Base-by-base conservation (phyloP, 2,329 filamentous ascomycete species). In the Scedosporium boydii region DNA sequence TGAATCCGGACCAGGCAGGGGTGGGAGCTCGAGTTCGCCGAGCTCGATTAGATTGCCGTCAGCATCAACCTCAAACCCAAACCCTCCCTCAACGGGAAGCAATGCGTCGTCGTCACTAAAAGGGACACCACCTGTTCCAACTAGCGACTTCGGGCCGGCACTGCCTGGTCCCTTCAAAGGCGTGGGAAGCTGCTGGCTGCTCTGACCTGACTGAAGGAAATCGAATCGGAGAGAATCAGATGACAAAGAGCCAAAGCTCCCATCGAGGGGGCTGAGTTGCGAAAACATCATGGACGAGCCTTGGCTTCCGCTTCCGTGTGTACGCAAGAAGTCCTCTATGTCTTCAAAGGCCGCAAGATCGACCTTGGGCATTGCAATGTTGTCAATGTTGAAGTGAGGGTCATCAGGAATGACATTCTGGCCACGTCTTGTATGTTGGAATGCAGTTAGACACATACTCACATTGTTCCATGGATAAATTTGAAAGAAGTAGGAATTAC, bases 361-460 rank as follows among this genome's bases (percentile, higher is more conserved):
- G 63, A 88, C 78, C 0, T 81, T 77, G 1, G 87, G 84, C 27
- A 91, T 77, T 41, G 79, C 77, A 48, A 65, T 61, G 41, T 86
- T 79, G 53, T 88, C 85, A 0, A 88, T 86, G 9, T 90, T 75
- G 70, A 98, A 97, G 51, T 84, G 81, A 0, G 92, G 91, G 69
- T 98, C 93, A 69, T 98, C 91, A 61, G 84, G 79, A 1, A 98
- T 79, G 3, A 91, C 78, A 62, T 97, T 86, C 67, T 93, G 87
- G 26, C 89, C 85, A 4, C 84, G 86, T 68, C 91, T 96, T 21
- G 55, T 29, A 62, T 64, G 21, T 66, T 86, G 4, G 16, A 57
- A 57, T 14, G 10, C 23, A 34, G 4, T 18, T 58, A 34, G 26
- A 4, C 18, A 42, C 21, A 29, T 9, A 3, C 56, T 27, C 23